Percentiles rank a stretch among this genome's conserved stretches.
These are phyloP conservation scores for Monilinia vaccinii-corymbosi DNA, from an alignment of 2,329 filamentous ascomycete species.

Conservation along the genomic window DNA sequence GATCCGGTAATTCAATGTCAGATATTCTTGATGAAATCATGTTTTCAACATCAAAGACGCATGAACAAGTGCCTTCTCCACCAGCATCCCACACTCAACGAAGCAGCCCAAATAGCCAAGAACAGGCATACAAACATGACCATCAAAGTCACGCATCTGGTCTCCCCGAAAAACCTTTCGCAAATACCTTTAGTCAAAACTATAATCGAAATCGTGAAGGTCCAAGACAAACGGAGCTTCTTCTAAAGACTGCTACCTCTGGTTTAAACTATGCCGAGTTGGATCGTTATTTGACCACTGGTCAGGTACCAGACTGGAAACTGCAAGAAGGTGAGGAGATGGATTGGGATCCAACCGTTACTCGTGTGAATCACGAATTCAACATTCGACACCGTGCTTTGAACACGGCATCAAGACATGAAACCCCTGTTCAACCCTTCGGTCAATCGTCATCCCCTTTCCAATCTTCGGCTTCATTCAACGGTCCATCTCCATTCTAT, in stretches of 20 bases:
- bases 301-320: not conserved
- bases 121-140: not conserved
- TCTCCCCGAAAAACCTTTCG: not conserved
- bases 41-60: not conserved
- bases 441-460: slow-evolving; percentile 1
- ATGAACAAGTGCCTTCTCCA: not conserved
- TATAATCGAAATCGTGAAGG: not conserved
- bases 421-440: slow-evolving; percentile 31
- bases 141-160: not conserved
- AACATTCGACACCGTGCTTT: slow-evolving; percentile 48
- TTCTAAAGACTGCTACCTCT: not conserved
- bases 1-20: slow-evolving; percentile 36
- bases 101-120: not conserved
- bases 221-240: slow-evolving; percentile 16
- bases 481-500: slow-evolving; percentile 46
- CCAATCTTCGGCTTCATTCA: not conserved
- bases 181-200: not conserved
- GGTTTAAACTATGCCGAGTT: slow-evolving; percentile 12
- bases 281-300: slow-evolving; percentile 11
- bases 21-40: slow-evolving; percentile 27
- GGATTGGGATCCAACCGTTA: slow-evolving; percentile 54
- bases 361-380: slow-evolving; percentile 2
- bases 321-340: slow-evolving; percentile 37
- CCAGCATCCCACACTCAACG: not conserved
- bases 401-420: slow-evolving; percentile 34